Percentiles rank a stretch among this genome's conserved stretches.
Conservation (phyloP, 345 rosid species). For the Combretum micranthum region DNA sequence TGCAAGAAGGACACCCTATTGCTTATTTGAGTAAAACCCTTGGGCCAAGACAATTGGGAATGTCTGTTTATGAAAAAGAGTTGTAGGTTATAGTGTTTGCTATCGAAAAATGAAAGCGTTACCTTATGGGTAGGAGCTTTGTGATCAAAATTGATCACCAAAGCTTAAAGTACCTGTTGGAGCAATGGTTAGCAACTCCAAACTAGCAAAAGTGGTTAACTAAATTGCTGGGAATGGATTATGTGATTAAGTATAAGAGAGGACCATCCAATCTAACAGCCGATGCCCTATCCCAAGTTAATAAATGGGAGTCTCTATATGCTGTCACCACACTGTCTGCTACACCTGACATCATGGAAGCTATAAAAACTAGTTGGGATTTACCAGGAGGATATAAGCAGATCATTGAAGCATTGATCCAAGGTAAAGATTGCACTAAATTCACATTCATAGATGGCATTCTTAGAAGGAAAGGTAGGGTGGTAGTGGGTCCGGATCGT, state of each 20-base stretch:
- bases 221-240: constrained; percentile 5
- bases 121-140: not conserved
- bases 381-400: too few relatives aligned
- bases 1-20: constrained; percentile 1
- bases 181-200: not conserved
- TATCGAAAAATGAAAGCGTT: not conserved
- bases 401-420: not conserved
- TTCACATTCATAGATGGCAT: not conserved
- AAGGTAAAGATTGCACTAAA: not conserved
- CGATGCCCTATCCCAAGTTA: not conserved
- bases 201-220: constrained; percentile 7
- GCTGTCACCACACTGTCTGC: too few relatives aligned
- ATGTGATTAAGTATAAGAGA: not conserved
- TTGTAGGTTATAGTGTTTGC: not conserved
- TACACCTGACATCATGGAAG: too few relatives aligned
- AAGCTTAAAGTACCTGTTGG: not conserved
- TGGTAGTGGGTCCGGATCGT: not conserved
- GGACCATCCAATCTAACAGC: not conserved
- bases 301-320: too few relatives aligned
- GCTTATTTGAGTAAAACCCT: constrained; percentile 1
- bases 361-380: too few relatives aligned
- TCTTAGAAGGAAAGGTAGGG: not conserved
- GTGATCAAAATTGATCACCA: constrained; percentile 6
- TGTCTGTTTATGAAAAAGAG: constrained; percentile 6
- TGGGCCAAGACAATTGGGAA: not conserved